Conservation (phyloP, 768 basidiomycete species). For the Hortiboletus campestris region DNA sequence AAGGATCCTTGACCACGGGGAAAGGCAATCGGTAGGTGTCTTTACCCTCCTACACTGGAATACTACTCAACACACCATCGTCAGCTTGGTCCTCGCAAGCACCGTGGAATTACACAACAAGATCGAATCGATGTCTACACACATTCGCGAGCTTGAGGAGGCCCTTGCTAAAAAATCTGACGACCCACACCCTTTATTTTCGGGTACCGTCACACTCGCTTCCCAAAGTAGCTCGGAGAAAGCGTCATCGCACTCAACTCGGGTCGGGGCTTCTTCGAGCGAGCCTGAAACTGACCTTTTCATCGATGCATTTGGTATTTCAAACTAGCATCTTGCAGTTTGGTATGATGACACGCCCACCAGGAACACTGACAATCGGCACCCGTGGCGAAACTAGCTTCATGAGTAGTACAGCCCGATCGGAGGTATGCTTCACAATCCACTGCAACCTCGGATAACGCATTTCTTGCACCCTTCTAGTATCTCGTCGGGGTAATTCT, state of each 20-base stretch:
- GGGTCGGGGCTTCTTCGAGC: neutral
- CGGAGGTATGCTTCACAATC: conserved; percentile 50
- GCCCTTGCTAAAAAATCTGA: conserved; percentile 51
- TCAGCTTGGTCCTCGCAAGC: conserved; percentile 59
- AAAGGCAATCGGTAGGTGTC: conserved; percentile 53
- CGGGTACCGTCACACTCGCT: conserved; percentile 22
- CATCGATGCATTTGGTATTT: conserved; percentile 50
- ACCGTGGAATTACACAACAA: conserved; percentile 70
- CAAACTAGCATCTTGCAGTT: neutral
- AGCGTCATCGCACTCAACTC: conserved; percentile 11
- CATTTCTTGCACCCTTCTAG: conserved; percentile 29
- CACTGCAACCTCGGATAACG: neutral
- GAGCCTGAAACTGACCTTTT: conserved; percentile 42
- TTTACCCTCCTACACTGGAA: neutral
- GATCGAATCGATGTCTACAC: conserved; percentile 51
- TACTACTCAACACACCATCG: neutral
- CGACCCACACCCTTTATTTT: conserved; percentile 50
- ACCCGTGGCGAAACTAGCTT: conserved; percentile 53
- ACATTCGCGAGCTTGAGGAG: conserved; percentile 62
- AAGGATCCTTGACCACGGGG: conserved; percentile 55
- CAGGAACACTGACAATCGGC: conserved; percentile 60
- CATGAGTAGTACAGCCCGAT: conserved; percentile 63
- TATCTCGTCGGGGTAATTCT: conserved; percentile 53
- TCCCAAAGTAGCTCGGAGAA: conserved; percentile 27
- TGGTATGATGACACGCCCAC: neutral